These are phyloP conservation scores for Pichia sp. DNA, from an alignment of 1,139 yeast species.

Conservation along the genomic window DNA sequence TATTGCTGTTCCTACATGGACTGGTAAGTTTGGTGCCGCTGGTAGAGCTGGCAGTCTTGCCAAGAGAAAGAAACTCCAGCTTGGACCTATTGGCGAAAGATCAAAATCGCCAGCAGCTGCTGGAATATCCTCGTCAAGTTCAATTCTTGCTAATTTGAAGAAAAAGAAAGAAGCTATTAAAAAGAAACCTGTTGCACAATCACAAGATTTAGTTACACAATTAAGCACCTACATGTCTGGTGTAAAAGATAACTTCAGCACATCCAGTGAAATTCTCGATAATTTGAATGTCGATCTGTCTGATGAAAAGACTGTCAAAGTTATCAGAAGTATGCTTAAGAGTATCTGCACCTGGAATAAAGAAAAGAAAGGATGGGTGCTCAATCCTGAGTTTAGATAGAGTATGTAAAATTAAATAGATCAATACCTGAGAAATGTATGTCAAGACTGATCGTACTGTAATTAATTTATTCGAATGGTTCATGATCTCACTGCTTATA, in stretches of 20 bases:
- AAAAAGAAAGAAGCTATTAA: conserved; percentile 18
- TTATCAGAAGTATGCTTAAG: conserved; percentile 65
- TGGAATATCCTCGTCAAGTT: conserved; percentile 21
- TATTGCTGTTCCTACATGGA: conserved; percentile 94
- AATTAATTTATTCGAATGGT: too few relatives aligned
- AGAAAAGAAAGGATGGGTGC: conserved; percentile 56
- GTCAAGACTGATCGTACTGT: too few relatives aligned
- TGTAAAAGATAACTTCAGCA: conserved; percentile 44
- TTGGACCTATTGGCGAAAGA: background rate
- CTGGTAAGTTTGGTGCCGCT: conserved; percentile 87
- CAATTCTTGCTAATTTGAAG: conserved; percentile 39
- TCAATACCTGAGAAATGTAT: too few relatives aligned
- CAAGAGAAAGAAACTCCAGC: background rate
- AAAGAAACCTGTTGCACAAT: conserved; percentile 14
- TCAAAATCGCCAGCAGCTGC: background rate
- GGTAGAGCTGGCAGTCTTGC: conserved; percentile 40
- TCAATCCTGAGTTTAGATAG: conserved; percentile 53
- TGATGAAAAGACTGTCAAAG: conserved; percentile 57
- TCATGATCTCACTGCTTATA: too few relatives aligned
- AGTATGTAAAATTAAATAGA: too few relatives aligned
- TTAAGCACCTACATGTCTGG: conserved; percentile 35
- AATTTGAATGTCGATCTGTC: conserved; percentile 45
- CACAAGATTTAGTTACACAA: conserved; percentile 27
- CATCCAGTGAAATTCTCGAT: conserved; percentile 59
- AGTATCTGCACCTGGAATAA: conserved; percentile 71